Conservation (phyloP, 345 rosid genomes). For the Lagerstroemia speciosa region DNA sequence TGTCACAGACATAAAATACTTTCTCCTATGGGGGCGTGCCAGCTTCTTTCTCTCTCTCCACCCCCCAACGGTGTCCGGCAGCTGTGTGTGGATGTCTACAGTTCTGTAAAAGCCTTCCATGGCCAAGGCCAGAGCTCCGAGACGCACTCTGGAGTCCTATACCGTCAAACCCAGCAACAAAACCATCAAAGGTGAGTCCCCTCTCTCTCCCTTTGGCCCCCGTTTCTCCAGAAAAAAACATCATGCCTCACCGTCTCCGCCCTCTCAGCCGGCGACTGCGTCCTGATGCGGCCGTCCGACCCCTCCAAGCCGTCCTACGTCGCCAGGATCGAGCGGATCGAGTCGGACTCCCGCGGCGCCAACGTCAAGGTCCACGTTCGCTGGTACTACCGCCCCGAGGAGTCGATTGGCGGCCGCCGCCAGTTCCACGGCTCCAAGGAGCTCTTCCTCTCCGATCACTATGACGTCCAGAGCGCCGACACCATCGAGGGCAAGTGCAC, state of each 20-base stretch:
- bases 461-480: conserved; percentile 78
- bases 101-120: conserved; percentile 21
- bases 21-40: no score
- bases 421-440: conserved; percentile 96
- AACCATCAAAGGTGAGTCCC: conserved; percentile 53
- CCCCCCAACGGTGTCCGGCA: no score
- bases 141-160: conserved; percentile 62
- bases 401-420: conserved; percentile 87
- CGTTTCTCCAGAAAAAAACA: not conserved
- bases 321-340: conserved; percentile 83
- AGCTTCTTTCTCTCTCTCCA: no score
- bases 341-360: conserved; percentile 71
- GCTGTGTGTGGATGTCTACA: no score
- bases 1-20: no score
- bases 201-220: not conserved
- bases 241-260: not conserved
- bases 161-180: conserved; percentile 67
- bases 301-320: conserved; percentile 80
- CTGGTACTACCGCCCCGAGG: conserved; percentile 99
- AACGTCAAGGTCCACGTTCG: conserved; percentile 69
- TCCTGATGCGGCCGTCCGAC: conserved; percentile 87
- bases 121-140: conserved; percentile 76
- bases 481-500: conserved; percentile 90
- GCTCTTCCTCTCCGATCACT: conserved; percentile 86
- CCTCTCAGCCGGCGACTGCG: conserved; percentile 72